Conservation (phyloP, 2,329 filamentous ascomycete genomes). For the Fusarium palustre region DNA sequence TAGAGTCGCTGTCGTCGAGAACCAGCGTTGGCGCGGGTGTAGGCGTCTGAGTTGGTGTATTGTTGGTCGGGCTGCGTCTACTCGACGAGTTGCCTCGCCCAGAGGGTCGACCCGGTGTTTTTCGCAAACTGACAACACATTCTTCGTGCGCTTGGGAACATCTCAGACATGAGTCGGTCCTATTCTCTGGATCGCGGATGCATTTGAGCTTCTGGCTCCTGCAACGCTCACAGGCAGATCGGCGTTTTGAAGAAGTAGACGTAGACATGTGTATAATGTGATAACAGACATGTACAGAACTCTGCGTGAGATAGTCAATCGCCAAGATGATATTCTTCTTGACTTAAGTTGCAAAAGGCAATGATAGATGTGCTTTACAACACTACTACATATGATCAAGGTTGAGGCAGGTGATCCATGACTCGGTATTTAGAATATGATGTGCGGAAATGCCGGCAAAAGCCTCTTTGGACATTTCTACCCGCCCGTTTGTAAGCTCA, state of each 20-base stretch:
- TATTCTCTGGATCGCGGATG: background rate
- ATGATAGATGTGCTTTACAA: background rate
- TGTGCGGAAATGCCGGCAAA: background rate
- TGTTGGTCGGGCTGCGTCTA: background rate
- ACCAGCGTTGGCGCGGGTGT: background rate
- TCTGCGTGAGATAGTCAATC: background rate
- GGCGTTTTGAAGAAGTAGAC: background rate
- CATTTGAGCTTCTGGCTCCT: slow-evolving; percentile 10
- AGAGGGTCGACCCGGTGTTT: background rate
- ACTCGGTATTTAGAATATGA: background rate
- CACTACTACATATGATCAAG: background rate
- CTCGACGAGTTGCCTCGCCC: background rate
- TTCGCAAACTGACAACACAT: background rate
- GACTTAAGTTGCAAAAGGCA: too few species aligned
- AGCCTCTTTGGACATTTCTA: background rate
- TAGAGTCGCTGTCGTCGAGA: background rate
- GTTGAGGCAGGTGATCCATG: background rate
- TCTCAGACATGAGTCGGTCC: background rate
- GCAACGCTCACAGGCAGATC: slow-evolving; percentile 4
- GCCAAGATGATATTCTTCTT: background rate
- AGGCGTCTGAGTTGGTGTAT: background rate
- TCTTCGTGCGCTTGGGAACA: background rate
- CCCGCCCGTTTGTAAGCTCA: background rate
- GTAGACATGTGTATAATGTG: too few species aligned
- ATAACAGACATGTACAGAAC: background rate